Evolutionary conservation across 257 asterid species (phyloP), one percentile per base, ranked within the genome.

Genomic region (Capsicum chinense): DNA sequence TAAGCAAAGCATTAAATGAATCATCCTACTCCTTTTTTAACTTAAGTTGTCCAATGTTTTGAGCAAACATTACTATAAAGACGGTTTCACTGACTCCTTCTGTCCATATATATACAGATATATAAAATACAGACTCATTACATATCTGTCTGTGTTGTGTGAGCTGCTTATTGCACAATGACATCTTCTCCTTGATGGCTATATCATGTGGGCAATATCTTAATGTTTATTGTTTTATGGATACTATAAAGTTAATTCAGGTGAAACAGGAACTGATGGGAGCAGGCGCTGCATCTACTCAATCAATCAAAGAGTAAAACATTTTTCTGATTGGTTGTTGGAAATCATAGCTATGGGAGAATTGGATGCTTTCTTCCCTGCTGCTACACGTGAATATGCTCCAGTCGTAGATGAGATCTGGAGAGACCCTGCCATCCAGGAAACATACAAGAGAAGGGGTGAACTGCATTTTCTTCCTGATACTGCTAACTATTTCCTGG

Each of bases 371-470:
- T 85, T 69, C 74, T 88, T 90, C 79, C 95, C 95, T 59, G 89
- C 91, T 69, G 89, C 91, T 78, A 89, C 97, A 35, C 91, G 85
- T 69, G 94, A 92, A 78, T 84, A 91, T 83, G 95, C 94, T 79
- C 88, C 93, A 42, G 39, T 90, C 44, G 83, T 90, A 19, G 84
- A 91, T 58, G 97, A 91, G 78, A 85, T 93, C 69, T 94, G 98
- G 98, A 91, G 89, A 84, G 91, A 94, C 85, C 92, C 93, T 68
- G 93, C 98, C 78, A 87, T 94, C 85, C 98, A 93, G 84, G 92
- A 91, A 87, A 93, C 95, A 13, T 92, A 91, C 92, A 91, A 89
- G 86, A 89, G 95, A 87, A 84, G 85, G 84, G 86, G 86, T 63
- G 95, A 93, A 88, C 91, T 90, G 37, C 85, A 78, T 11, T 81